Conservation (phyloP, 2,329 filamentous ascomycete species). For the Rhinocladiella similis region DNA sequence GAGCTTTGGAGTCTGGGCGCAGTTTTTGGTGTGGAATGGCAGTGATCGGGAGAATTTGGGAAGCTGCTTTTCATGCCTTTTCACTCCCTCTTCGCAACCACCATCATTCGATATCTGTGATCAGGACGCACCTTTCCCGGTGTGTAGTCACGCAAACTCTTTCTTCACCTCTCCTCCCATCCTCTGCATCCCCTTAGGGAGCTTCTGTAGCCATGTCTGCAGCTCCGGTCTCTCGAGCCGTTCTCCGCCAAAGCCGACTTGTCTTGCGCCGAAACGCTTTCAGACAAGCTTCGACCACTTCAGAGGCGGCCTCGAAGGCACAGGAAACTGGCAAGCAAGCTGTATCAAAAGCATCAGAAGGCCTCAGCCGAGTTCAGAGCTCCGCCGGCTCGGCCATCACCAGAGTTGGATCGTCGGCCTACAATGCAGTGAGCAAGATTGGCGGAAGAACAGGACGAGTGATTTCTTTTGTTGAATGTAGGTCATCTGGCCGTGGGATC, state of each 20-base stretch:
- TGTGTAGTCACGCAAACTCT: slow-evolving; percentile 23
- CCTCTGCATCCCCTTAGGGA: slow-evolving; percentile 11
- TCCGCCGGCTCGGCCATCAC: slow-evolving; percentile 76
- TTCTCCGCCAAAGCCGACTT: slow-evolving; percentile 49
- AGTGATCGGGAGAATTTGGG: slow-evolving; percentile 10
- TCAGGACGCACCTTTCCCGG: slow-evolving; percentile 3
- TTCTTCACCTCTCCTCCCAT: slow-evolving; percentile 2
- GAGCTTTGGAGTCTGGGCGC: slow-evolving; percentile 15
- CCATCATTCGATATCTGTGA: neutral
- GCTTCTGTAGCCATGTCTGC: slow-evolving; percentile 42
- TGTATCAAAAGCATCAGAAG: slow-evolving; percentile 70
- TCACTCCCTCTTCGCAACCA: slow-evolving; percentile 32
- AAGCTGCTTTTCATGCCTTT: slow-evolving; percentile 22
- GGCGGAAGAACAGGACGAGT: slow-evolving; percentile 81
- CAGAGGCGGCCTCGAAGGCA: slow-evolving; percentile 47
- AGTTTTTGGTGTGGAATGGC: neutral
- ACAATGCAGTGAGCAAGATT: slow-evolving; percentile 69
- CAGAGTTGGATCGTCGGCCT: slow-evolving; percentile 68
- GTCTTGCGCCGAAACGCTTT: slow-evolving; percentile 44
- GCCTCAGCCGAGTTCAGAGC: slow-evolving; percentile 76
- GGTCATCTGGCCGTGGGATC: slow-evolving; percentile 39
- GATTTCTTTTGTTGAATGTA: slow-evolving; percentile 83
- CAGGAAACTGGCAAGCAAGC: slow-evolving; percentile 44
- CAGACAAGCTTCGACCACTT: slow-evolving; percentile 49
- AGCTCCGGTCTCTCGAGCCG: slow-evolving; percentile 42